Evolutionary conservation across 768 basidiomycete species (phyloP).

Genomic region (Kwoniella dendrophila): DNA sequence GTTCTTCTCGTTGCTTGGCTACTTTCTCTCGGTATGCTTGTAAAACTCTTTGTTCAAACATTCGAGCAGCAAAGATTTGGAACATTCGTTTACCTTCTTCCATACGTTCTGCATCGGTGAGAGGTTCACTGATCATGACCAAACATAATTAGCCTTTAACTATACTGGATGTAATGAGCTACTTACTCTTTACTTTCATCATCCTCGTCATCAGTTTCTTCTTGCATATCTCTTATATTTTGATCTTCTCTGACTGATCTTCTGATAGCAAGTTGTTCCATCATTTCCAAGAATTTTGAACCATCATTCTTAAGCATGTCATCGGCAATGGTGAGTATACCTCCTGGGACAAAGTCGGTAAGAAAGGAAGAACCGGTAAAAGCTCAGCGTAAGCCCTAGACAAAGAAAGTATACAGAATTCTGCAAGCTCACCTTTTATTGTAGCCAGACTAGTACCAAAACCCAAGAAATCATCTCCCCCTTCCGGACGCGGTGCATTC

Average conservation of each 20-base stretch:
- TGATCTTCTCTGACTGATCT: constrained; percentile 88
- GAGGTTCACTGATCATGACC: constrained; percentile 35
- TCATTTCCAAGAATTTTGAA: constrained; percentile 99
- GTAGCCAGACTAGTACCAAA: constrained; percentile 76
- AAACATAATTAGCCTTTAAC: constrained; percentile 14
- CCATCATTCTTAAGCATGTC: constrained; percentile 98
- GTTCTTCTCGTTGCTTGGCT: constrained; percentile 90
- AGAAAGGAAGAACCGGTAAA: constrained; percentile 26
- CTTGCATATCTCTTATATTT: constrained; percentile 65
- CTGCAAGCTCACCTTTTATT: constrained; percentile 60
- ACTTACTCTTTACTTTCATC: constrained; percentile 63
- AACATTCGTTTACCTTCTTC: constrained; percentile 99
- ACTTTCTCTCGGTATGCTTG: constrained; percentile 96
- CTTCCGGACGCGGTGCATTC: constrained; percentile 32
- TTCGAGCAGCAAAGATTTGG: constrained; percentile 97
- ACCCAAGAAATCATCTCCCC: constrained; percentile 70
- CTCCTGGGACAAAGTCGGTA: constrained; percentile 62
- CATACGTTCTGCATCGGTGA: constrained; percentile 98
- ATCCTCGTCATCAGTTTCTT: constrained; percentile 67
- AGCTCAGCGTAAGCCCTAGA: constrained; percentile 50
- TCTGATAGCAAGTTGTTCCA: constrained; percentile 96
- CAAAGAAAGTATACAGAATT: not conserved
- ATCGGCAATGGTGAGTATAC: constrained; percentile 96
- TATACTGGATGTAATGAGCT: not conserved
- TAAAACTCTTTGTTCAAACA: constrained; percentile 98